Conservation (phyloP, 78 protist species). For the Guillardia theta region DNA sequence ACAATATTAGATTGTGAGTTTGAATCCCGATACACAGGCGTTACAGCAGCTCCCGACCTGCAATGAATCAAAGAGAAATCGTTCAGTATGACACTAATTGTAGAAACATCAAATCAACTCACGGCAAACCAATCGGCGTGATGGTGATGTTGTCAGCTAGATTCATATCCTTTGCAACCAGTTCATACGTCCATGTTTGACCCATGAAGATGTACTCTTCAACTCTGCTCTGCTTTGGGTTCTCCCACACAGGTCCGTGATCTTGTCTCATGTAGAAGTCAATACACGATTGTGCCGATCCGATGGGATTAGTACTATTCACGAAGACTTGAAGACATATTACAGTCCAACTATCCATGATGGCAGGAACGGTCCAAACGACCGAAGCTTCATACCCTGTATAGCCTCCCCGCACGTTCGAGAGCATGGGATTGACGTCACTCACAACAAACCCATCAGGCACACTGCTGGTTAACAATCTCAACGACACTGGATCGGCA, state of each 20-base stretch:
- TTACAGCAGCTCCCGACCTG: background rate
- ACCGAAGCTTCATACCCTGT: background rate
- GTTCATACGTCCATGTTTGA: background rate
- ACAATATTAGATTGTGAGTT: background rate
- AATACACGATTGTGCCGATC: background rate
- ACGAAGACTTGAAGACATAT: background rate
- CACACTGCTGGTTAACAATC: background rate
- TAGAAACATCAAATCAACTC: background rate
- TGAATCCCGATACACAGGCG: background rate
- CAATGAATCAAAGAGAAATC: background rate
- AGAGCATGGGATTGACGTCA: background rate
- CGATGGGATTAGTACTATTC: background rate
- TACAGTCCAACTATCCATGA: background rate
- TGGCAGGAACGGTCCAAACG: background rate
- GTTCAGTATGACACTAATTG: background rate
- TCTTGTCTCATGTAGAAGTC: background rate
- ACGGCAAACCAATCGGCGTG: background rate
- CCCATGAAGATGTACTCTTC: background rate
- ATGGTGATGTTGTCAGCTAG: background rate
- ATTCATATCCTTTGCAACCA: background rate
- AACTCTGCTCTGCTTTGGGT: background rate
- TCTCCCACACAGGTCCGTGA: background rate
- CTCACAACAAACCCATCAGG: background rate
- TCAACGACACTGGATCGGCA: background rate
- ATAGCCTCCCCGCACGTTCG: background rate